phyloP scores from a whole-genome alignment of 140 eudicot genomes.

The Stevia rebaudiana region DNA sequence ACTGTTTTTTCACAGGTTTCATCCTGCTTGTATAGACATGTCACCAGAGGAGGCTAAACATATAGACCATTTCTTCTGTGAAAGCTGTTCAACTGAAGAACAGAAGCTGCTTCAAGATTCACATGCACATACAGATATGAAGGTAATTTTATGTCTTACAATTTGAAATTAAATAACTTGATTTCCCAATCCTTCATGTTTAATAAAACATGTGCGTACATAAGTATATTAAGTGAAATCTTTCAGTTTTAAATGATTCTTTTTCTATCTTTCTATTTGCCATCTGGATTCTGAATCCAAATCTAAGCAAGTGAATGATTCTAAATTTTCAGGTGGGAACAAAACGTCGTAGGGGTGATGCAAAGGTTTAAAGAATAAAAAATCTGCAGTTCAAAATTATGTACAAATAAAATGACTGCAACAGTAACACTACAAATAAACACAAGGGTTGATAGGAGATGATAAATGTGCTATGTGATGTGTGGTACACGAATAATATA shows the following conservation, averaged over 20 bases:
- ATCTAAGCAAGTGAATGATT: neutral
- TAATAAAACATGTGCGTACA: too few relatives aligned
- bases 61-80: constrained; percentile 77
- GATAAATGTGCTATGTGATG: neutral
- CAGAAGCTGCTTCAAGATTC: constrained; percentile 60
- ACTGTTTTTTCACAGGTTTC: constrained; percentile 58
- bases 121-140: constrained; percentile 60
- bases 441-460: neutral
- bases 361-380: neutral
- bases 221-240: neutral
- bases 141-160: constrained; percentile 43
- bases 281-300: neutral
- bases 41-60: constrained; percentile 68
- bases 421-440: neutral
- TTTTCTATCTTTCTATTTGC: too few relatives aligned
- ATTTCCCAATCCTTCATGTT: neutral
- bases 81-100: constrained; percentile 63
- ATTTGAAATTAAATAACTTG: neutral
- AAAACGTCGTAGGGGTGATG: neutral
- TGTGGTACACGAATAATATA: neutral
- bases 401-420: too few relatives aligned
- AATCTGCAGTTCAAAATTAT: neutral
- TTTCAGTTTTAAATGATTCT: neutral
- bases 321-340: neutral
- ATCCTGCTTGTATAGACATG: constrained; percentile 88